phyloP scores from a whole-genome alignment of 192 early-diverging fungal species.

The Coemansia sp. region DNA sequence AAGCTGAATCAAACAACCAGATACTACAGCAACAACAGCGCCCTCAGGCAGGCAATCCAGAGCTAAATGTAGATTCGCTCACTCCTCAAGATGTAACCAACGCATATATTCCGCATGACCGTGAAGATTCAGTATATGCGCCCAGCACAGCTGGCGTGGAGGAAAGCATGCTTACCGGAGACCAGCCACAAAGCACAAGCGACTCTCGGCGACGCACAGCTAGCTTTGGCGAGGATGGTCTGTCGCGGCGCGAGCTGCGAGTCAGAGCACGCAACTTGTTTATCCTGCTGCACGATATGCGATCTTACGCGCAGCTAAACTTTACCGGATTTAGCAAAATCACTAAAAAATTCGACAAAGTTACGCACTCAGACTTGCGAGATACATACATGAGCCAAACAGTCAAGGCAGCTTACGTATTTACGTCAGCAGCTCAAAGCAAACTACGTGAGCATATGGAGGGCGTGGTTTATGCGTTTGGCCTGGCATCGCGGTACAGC shows the following conservation, averaged over 20 bases:
- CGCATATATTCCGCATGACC: conserved; percentile 42
- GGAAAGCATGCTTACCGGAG: background rate
- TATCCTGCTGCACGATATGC: conserved; percentile 79
- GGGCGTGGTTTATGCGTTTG: conserved; percentile 27
- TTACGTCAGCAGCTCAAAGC: conserved; percentile 62
- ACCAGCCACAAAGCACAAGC: background rate
- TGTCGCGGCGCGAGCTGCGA: conserved; percentile 41
- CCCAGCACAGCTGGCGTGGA: conserved; percentile 18
- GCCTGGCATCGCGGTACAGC: conserved; percentile 20
- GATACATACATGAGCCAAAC: conserved; percentile 63
- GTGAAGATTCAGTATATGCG: conserved; percentile 24
- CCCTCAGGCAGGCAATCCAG: background rate
- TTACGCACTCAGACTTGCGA: conserved; percentile 74
- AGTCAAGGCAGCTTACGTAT: conserved; percentile 69
- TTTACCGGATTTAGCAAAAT: conserved; percentile 92
- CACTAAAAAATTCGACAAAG: conserved; percentile 97
- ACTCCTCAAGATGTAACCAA: conserved; percentile 43
- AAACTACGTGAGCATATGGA: conserved; percentile 64
- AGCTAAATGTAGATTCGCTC: conserved; percentile 23
- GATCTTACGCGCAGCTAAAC: conserved; percentile 86
- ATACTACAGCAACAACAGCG: background rate
- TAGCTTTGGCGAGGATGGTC: conserved; percentile 20
- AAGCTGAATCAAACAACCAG: background rate
- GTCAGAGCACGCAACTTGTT: conserved; percentile 69
- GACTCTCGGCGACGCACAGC: conserved; percentile 21